Percentiles rank a stretch among this genome's conserved stretches.
phyloP scores from a whole-genome alignment of 2,329 filamentous ascomycete genomes.

The Cladosporium sp. region DNA sequence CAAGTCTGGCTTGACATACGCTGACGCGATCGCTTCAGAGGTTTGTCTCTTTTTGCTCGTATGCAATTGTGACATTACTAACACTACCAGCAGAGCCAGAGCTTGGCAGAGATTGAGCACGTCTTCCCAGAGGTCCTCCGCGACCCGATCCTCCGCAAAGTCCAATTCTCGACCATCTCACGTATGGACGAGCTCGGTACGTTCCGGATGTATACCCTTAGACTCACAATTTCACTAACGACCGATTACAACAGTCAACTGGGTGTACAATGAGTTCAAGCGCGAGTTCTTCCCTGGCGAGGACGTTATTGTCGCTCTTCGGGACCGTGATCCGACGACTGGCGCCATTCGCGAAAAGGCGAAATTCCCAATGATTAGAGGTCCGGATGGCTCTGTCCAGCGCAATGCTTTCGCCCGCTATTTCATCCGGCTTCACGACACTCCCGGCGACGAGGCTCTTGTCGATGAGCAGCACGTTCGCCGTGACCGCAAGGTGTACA shows the following conservation, averaged over 20 bases:
- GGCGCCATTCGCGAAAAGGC: constrained; percentile 85
- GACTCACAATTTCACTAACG: no score
- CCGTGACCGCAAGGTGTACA: constrained; percentile 88
- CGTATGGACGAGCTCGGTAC: constrained; percentile 79
- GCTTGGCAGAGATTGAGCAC: constrained; percentile 85
- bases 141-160: constrained; percentile 83
- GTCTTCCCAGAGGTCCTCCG: constrained; percentile 90
- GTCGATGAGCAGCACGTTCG: constrained; percentile 79
- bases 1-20: constrained; percentile 87
- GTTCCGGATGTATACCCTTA: constrained; percentile 26
- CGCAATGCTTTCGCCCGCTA: constrained; percentile 74
- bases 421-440: constrained; percentile 71
- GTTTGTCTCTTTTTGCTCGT: constrained; percentile 27
- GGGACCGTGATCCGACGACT: constrained; percentile 63
- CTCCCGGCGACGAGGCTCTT: constrained; percentile 69
- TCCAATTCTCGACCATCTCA: constrained; percentile 87
- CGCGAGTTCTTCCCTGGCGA: constrained; percentile 90
- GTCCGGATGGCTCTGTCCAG: constrained; percentile 68
- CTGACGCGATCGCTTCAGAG: constrained; percentile 69
- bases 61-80: constrained; percentile 23
- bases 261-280: constrained; percentile 70
- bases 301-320: constrained; percentile 71
- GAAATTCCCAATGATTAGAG: constrained; percentile 63
- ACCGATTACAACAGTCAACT: constrained; percentile 44
- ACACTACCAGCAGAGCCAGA: constrained; percentile 49